Evolutionary conservation across 2,329 filamentous ascomycete species (phyloP).

Genomic region (Arachnopeziza araneosa): DNA sequence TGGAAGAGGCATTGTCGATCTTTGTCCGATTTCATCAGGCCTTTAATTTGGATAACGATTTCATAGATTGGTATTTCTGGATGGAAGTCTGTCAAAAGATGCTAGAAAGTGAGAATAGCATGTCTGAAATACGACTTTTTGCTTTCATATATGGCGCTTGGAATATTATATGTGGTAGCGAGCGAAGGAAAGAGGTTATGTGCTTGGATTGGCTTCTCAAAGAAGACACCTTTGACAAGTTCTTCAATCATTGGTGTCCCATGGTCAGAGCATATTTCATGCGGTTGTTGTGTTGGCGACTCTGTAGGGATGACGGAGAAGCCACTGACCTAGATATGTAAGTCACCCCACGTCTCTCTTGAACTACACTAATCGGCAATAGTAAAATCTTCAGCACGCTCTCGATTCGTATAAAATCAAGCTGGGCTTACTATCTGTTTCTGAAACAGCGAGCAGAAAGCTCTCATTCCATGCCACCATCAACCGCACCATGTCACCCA

Average conservation of each 20-base stretch:
- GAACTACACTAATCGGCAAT: constrained; percentile 19
- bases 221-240: constrained; percentile 55
- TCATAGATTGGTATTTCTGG: constrained; percentile 65
- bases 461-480: constrained; percentile 44
- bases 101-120: constrained; percentile 64
- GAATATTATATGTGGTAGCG: constrained; percentile 51
- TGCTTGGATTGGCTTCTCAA: constrained; percentile 59
- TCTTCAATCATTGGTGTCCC: constrained; percentile 71
- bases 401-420: constrained; percentile 49
- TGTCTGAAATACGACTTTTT: constrained; percentile 65
- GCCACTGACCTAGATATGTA: constrained; percentile 50
- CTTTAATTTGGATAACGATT: constrained; percentile 30
- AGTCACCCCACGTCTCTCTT: constrained; percentile 30
- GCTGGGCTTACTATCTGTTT: constrained; percentile 59
- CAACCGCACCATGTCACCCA: constrained; percentile 61
- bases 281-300: constrained; percentile 64
- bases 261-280: constrained; percentile 75
- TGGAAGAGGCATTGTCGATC: constrained; percentile 62
- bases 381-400: constrained; percentile 55
- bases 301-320: constrained; percentile 55
- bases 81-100: constrained; percentile 60
- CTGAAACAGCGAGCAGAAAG: constrained; percentile 51
- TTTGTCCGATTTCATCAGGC: constrained; percentile 54
- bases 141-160: constrained; percentile 63
- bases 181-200: constrained; percentile 51